Evolutionary conservation across 176 grass and related monocot species (phyloP).

Genomic region (Bromus sterilis): DNA sequence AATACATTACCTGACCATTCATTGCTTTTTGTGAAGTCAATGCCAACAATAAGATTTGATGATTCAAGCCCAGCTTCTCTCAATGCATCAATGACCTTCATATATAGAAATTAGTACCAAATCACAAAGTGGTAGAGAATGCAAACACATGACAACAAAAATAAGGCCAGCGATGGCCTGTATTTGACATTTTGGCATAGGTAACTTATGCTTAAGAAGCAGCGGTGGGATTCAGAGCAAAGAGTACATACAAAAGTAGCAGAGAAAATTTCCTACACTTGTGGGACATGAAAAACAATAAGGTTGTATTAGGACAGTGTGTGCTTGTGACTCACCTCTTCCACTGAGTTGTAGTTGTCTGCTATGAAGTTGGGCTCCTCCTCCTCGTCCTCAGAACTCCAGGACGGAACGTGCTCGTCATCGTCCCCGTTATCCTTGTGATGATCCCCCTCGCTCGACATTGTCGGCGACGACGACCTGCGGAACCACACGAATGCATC

Average conservation of each 20-base stretch:
- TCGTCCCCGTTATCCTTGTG: background rate
- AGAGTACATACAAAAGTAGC: background rate
- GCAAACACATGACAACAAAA: background rate
- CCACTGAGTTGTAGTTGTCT: slow-evolving; percentile 75
- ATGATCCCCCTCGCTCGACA: background rate
- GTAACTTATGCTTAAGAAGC: background rate
- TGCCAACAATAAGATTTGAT: slow-evolving; percentile 85
- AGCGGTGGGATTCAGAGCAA: background rate
- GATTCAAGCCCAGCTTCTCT: slow-evolving; percentile 94
- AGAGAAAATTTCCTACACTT: background rate
- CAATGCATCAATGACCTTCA: slow-evolving; percentile 70
- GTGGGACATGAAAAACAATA: background rate
- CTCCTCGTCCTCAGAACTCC: slow-evolving; percentile 54
- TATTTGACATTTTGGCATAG: background rate
- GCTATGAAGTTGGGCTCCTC: slow-evolving; percentile 53
- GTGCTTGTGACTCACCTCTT: slow-evolving; percentile 49
- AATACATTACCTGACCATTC: slow-evolving; percentile 89
- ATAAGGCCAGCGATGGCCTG: background rate
- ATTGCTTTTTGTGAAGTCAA: slow-evolving; percentile 99
- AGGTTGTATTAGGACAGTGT: background rate
- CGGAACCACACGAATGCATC: background rate
- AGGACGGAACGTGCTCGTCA: slow-evolving; percentile 9
- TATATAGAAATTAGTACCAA: background rate
- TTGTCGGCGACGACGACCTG: background rate
- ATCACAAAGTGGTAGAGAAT: background rate